Percentiles rank a stretch among this genome's conserved stretches.
phyloP scores from a whole-genome alignment of 768 basidiomycete genomes.

The Amanita rubescens region DNA sequence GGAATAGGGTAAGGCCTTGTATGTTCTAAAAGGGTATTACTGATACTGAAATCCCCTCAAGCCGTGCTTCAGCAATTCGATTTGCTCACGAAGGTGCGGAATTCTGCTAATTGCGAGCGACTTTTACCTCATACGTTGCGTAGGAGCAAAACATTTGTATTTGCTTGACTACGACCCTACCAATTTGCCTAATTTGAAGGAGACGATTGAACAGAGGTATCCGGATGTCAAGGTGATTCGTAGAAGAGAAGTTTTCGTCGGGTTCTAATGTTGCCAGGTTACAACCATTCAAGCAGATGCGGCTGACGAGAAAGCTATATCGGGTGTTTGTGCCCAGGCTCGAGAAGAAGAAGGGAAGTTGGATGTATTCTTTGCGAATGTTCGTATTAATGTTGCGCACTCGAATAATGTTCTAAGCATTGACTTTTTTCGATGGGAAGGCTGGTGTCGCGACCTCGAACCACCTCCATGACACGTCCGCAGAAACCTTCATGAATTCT shows the following conservation, averaged over 20 bases:
- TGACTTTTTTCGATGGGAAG: constrained; percentile 27
- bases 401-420: not conserved
- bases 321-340: constrained; percentile 61
- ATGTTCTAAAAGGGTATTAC: not conserved
- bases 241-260: not conserved
- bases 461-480: constrained; percentile 44
- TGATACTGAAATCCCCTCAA: constrained; percentile 19
- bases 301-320: constrained; percentile 66
- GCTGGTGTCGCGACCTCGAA: constrained; percentile 53
- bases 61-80: constrained; percentile 62
- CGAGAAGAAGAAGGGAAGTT: constrained; percentile 77
- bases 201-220: constrained; percentile 58
- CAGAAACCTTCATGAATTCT: constrained; percentile 63
- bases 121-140: constrained; percentile 6
- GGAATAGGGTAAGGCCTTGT: constrained; percentile 71
- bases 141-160: constrained; percentile 75
- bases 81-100: constrained; percentile 73
- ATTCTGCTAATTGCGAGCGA: not conserved
- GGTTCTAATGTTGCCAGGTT: constrained; percentile 39
- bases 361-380: constrained; percentile 95
- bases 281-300: constrained; percentile 77
- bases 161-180: constrained; percentile 61
- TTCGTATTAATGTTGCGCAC: constrained; percentile 24
- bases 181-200: constrained; percentile 64
- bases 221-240: constrained; percentile 67